Evolutionary conservation across 1,284 basidiomycete species (phyloP), one percentile per base, ranked within the genome.

Genomic region (Ganoderma lingzhi): DNA sequence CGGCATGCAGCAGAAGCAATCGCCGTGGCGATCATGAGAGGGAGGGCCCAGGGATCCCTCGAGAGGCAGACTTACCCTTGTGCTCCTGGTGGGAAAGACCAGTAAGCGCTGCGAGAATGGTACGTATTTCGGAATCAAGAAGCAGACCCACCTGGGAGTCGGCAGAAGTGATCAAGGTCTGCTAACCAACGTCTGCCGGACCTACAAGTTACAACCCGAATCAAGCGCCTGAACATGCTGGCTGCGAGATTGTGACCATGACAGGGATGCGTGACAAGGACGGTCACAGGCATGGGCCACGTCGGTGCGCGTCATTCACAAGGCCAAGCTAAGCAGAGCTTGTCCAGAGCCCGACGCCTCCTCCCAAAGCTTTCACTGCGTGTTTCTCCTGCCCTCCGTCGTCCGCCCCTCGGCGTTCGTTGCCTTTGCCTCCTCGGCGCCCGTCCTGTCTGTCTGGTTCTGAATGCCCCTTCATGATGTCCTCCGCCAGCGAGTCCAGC

Each of bases 381-480:
- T 30, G 30, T 2, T 32, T 0, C 35, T 15, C 19, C 23, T 39
- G 15, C 6, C 39, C 28, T 44, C 17, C 32, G 3, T 37, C 48
- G 32, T 30, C 48, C 35, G 14, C 48, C 44, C 55, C 61, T 15
- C 6, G 55, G 42, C 35, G 2, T 5, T 6, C 19, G 6, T 23
- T 2, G 55, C 9, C 45, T 35, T 19, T 3, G 6, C n/a, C 65
- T 23, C 42, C 30, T 19, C 35, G 30, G 35, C 32, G 23, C 55
- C 44, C 19, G 44, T 45, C 44, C 9, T 48, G 6, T 45, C 41
- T 42, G 32, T 45, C 55, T 42, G 23, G 28, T 55, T n/a, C 51
- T 45, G 62, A 55, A 85, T 86, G 82, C 83, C 84, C n/a, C 56
- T 85, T 39, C 79, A 82, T 75, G 81, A 81, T 72, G 72, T 78